Percentiles rank a stretch among this genome's conserved stretches.
Evolutionary conservation across 2,329 filamentous ascomycete species (phyloP).

Genomic region (Monilinia fructigena): DNA sequence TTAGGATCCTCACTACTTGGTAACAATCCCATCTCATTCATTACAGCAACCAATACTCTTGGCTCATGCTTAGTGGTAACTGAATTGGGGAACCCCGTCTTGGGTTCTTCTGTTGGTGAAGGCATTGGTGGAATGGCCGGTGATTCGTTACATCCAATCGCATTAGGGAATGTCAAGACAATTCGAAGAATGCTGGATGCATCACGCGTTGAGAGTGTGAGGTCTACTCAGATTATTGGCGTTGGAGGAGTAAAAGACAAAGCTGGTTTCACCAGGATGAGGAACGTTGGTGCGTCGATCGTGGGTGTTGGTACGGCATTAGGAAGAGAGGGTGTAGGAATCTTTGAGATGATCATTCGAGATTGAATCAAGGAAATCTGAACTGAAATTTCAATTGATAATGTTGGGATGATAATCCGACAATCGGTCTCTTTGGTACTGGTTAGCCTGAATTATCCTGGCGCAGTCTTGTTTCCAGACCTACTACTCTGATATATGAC

Average conservation of each 20-base stretch:
- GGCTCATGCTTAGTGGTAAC: slow-evolving; percentile 64
- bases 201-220: slow-evolving; percentile 45
- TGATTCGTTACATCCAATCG: slow-evolving; percentile 68
- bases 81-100: slow-evolving; percentile 38
- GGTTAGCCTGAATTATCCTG: neutral
- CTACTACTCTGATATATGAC: too few species aligned
- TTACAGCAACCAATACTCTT: slow-evolving; percentile 74
- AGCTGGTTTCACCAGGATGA: slow-evolving; percentile 64
- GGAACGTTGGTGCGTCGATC: slow-evolving; percentile 60
- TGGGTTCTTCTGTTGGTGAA: slow-evolving; percentile 52
- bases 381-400: neutral
- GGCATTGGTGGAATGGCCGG: slow-evolving; percentile 73
- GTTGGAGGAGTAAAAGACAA: slow-evolving; percentile 69
- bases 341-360: slow-evolving; percentile 60
- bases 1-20: slow-evolving; percentile 20
- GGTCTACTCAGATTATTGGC: slow-evolving; percentile 63
- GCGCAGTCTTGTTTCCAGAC: neutral
- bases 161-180: slow-evolving; percentile 71
- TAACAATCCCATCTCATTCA: slow-evolving; percentile 57
- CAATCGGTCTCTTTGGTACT: too few species aligned
- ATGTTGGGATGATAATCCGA: too few species aligned
- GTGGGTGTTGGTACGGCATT: slow-evolving; percentile 70
- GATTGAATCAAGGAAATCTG: neutral
- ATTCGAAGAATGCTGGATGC: slow-evolving; percentile 59
- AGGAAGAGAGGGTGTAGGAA: slow-evolving; percentile 57